Evolutionary conservation across 495 filamentous ascomycete genomes (phyloP).

Genomic region (Hypoxylon trugodes): DNA sequence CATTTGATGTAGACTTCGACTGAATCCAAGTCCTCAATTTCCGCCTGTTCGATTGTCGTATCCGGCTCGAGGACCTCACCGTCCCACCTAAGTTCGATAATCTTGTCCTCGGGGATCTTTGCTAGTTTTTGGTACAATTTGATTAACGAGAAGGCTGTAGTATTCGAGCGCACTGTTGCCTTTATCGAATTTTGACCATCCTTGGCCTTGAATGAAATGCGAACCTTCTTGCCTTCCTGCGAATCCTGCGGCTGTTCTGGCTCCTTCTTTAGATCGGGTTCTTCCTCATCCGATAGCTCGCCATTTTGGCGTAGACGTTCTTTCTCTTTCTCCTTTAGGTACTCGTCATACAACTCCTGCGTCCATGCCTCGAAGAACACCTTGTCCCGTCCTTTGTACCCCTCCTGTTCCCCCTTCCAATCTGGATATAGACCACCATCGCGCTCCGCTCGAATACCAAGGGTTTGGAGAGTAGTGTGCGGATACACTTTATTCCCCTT

Average conservation of each 20-base stretch:
- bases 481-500: slow-evolving; percentile 75
- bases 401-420: slow-evolving; percentile 37
- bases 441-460: slow-evolving; percentile 63
- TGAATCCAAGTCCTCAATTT: slow-evolving; percentile 79
- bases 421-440: slow-evolving; percentile 45
- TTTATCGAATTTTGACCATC: slow-evolving; percentile 50
- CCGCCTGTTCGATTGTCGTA: slow-evolving; percentile 70
- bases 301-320: slow-evolving; percentile 43
- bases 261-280: slow-evolving; percentile 13
- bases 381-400: slow-evolving; percentile 48
- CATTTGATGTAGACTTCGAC: slow-evolving; percentile 76
- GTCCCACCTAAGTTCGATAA: slow-evolving; percentile 77
- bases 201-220: slow-evolving; percentile 61
- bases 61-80: slow-evolving; percentile 75
- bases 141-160: slow-evolving; percentile 48
- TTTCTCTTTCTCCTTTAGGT: slow-evolving; percentile 50
- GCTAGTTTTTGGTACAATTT: slow-evolving; percentile 49
- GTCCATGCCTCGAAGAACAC: slow-evolving; percentile 81
- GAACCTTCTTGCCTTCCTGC: slow-evolving; percentile 53
- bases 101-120: slow-evolving; percentile 50
- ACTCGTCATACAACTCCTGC: slow-evolving; percentile 62
- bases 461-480: slow-evolving; percentile 73
- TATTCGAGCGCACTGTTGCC: slow-evolving; percentile 48
- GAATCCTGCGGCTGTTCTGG: slow-evolving; percentile 31
- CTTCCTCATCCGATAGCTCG: slow-evolving; percentile 33